Base-by-base conservation (phyloP, 176 grass and related monocot genomes). In the Leersia perrieri region DNA sequence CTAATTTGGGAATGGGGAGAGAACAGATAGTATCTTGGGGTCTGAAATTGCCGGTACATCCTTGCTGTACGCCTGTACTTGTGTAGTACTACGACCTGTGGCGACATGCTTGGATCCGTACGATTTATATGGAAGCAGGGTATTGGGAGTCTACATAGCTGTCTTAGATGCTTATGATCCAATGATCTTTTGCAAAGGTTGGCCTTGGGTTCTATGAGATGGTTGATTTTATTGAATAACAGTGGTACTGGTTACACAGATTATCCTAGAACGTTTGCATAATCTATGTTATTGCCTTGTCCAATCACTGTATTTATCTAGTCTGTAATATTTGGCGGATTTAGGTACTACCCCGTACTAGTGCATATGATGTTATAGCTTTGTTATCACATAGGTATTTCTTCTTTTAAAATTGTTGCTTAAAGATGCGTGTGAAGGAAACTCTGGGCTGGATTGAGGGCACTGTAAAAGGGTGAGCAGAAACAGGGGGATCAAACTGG, bases 31-130 rank as follows among this genome's bases (percentile, higher is more conserved):
- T 47, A 78, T 82, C 30, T 73, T 38, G 62, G 13, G 73, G 40
- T 77, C 23, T 39, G 36, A 61, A 70, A 35, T 57, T 77, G 9
- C 70, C 42, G 39, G 42, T 30, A 66, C 42, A 60, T 66, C 60
- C 33, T 13, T 73, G 49, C 27, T 80, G 81, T 80, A 80, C 82
- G 69, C 7, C 27, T 80, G 81, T 80, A 80, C 82, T 75, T 10
- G 76, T 45, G 63, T 40, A 63, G 53, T 83, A 55, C 63, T 39
- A 3, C 42, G 31, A 64, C 32, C 34, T 57, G 33, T 33, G 47
- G 10, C 26, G 61, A 38, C 67, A 30, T 78, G 35, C 65, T 82
- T 73, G 60, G 73, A 76, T 73, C 60, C 25, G 60, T 73, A 66
- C 73, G 29, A n/a, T 66, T 77, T 77, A 66, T 76, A 58, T 22